Base-by-base conservation (phyloP, 176 grass and related monocot species). In the Alopecurus myosuroides region DNA sequence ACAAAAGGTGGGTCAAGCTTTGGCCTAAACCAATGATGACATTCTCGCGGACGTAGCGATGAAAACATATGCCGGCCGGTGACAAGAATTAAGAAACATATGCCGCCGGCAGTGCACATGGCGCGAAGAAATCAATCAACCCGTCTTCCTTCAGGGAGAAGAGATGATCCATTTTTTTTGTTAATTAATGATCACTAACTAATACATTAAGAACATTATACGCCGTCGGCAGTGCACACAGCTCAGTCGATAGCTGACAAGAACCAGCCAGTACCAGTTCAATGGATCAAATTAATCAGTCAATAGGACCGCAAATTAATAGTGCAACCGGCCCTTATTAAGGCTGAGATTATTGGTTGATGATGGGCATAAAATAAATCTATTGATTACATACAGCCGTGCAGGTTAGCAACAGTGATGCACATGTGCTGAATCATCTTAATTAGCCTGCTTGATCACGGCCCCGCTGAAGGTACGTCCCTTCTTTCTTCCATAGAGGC, bases 341-440 rank as follows among this genome's bases (percentile, higher is more conserved):
- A 40, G 60, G 68, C 31, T 86, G 56, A 10, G 77, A 86, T 86
- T 74, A 67, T 87, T 67, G 57, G 70, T 64, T 66, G 58, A 81
- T 87, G 85, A 81, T 87, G 85, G 70, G 44, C 58, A 53, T 34
- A 18, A 65, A 66, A 76, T 74, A 40, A 81, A 74, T 40, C 69
- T 19, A 81, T 52, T 81, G 58, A 79, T 86, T 86, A 72, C 53
- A 68, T 86, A 86, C 66, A 80, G 66, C 39, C 65, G 51, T 50
- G 57, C 71, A 39, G 71, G 64, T 65, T 84, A 50, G 55, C 56
- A 28, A 76, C 57, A 76, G 57, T n/a, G 7, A 9, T 52, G 28
- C 58, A 65, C 7, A 13, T 72, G 70, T 73, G 46, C 29, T 30
- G 7, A 17, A 73, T 46, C 12, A 3, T 26, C 44, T 71, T 71